A percentile compares a stretch with the other conserved stretches of the same genome.
Conservation (phyloP, 2,329 filamentous ascomycete genomes). For the Fusarium sulawesiense region DNA sequence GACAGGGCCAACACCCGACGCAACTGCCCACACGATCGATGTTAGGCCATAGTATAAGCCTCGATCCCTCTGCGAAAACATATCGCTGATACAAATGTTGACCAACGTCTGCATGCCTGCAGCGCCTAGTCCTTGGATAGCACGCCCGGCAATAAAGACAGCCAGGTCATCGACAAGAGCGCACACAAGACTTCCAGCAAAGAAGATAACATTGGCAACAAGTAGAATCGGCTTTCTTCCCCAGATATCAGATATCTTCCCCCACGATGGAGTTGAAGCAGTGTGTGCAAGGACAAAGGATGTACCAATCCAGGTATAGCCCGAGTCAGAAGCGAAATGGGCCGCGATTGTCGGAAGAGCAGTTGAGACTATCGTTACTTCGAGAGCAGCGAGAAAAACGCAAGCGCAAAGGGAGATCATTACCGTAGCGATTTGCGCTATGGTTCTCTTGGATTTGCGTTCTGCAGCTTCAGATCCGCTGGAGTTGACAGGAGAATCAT, state of each 20-base stretch:
- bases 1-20: conserved; percentile 72
- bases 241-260: conserved; percentile 69
- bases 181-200: conserved; percentile 62
- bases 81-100: conserved; percentile 65
- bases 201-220: conserved; percentile 61
- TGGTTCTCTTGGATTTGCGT: conserved; percentile 21
- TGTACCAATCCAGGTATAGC: conserved; percentile 82
- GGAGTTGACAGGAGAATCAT: not conserved
- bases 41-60: conserved; percentile 71
- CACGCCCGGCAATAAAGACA: conserved; percentile 53
- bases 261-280: conserved; percentile 77
- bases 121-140: conserved; percentile 64
- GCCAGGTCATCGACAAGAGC: conserved; percentile 60
- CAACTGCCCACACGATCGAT: conserved; percentile 74
- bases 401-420: conserved; percentile 54
- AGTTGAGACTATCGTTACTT: conserved; percentile 69
- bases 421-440: conserved; percentile 44
- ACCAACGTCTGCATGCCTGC: conserved; percentile 64
- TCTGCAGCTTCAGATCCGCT: not conserved
- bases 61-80: conserved; percentile 57
- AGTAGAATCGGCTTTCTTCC: conserved; percentile 66
- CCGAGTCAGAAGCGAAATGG: conserved; percentile 70
- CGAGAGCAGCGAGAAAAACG: conserved; percentile 60
- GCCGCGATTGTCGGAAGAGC: conserved; percentile 70
- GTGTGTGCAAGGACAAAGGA: conserved; percentile 78